Base-by-base conservation (phyloP, 1,139 yeast genomes). In the Saccharomyces hybrid region DNA sequence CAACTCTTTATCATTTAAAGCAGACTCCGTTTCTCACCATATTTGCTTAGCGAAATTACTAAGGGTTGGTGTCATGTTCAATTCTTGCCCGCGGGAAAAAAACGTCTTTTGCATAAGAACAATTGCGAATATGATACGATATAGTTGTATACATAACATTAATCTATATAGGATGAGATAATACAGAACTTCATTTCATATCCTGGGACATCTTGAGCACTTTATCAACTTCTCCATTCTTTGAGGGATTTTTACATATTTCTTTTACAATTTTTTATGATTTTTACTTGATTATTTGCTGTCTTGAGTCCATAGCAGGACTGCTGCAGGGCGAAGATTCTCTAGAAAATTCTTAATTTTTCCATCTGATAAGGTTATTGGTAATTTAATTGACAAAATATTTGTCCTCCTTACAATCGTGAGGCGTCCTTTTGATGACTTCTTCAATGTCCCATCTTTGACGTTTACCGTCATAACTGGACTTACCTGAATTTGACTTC, bases 391-490 rank as follows among this genome's bases (percentile, higher is more conserved):
- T 60, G 31, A 60, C 60, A 56, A 73, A 77, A 62, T 71, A 77
- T 58, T 70, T 70, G 47, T 73, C 70, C 51, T 74, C 72, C 56
- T 73, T 83, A 72, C 88, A 83, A 67, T 88, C 96, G 56, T 79
- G 84, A 38, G 87, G 90, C 53, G 89, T 84, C 46, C 80, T 79
- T 52, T 80, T 84, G 60, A 88, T 75, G 32, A 85, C 95, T 51
- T 88, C 95, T 62, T 88, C 88, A 53, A 88, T 75, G 46, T 82
- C 72, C 89, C 88, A 82, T 72, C 95, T 80, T 62, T 90, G 91
- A 32, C 82, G 78, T 55, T 75, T 75, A n/a, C 82, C 82, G 60
- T 77, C 78, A 51, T 74, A 90, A 52, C 90, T 89, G 34, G 89
- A 88, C 57, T 79, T 76, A 55, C 91, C 91, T 52, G 89, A 81